Evolutionary conservation across 306 rosid genomes (phyloP).

Genomic region (Calophaca sinica): DNA sequence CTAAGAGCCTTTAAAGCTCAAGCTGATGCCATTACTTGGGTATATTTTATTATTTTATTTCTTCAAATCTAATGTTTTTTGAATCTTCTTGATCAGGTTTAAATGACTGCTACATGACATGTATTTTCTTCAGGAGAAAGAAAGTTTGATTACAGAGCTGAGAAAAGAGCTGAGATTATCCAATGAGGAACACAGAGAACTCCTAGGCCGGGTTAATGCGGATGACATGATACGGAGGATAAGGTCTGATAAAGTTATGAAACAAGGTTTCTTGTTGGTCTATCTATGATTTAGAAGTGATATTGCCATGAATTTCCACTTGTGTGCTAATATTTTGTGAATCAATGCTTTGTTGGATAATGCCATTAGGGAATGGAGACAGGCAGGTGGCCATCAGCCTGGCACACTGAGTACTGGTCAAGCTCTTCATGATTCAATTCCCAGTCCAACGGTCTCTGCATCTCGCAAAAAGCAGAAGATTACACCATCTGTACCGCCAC

Average conservation of each 20-base stretch:
- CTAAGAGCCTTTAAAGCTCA: slow-evolving; percentile 99
- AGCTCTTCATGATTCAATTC: slow-evolving; percentile 77
- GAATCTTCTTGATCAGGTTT: slow-evolving; percentile 59
- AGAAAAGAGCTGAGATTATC: slow-evolving; percentile 90
- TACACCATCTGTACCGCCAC: slow-evolving; percentile 71
- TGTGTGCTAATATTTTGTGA: neutral
- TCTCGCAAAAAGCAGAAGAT: slow-evolving; percentile 89
- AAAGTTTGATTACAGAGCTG: slow-evolving; percentile 88
- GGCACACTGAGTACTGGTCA: slow-evolving; percentile 67
- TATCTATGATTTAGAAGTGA: slow-evolving; percentile 24
- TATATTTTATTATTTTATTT: slow-evolving; percentile 56
- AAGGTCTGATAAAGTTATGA: slow-evolving; percentile 66
- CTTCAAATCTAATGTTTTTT: slow-evolving; percentile 48
- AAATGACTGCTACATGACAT: slow-evolving; percentile 62
- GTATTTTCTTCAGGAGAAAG: slow-evolving; percentile 91
- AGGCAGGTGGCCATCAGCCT: slow-evolving; percentile 78
- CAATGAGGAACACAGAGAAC: slow-evolving; percentile 95
- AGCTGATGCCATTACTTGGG: slow-evolving; percentile 99
- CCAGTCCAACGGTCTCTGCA: slow-evolving; percentile 90
- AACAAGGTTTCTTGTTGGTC: slow-evolving; percentile 43
- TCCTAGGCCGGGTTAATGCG: slow-evolving; percentile 90
- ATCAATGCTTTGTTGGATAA: slow-evolving; percentile 49
- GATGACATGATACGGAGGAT: slow-evolving; percentile 84
- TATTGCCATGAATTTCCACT: slow-evolving; percentile 39
- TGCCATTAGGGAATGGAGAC: slow-evolving; percentile 91